Evolutionary conservation across 2,329 filamentous ascomycete genomes (phyloP), one percentile per base, ranked within the genome.

Genomic region (Colletotrichum cereale): DNA sequence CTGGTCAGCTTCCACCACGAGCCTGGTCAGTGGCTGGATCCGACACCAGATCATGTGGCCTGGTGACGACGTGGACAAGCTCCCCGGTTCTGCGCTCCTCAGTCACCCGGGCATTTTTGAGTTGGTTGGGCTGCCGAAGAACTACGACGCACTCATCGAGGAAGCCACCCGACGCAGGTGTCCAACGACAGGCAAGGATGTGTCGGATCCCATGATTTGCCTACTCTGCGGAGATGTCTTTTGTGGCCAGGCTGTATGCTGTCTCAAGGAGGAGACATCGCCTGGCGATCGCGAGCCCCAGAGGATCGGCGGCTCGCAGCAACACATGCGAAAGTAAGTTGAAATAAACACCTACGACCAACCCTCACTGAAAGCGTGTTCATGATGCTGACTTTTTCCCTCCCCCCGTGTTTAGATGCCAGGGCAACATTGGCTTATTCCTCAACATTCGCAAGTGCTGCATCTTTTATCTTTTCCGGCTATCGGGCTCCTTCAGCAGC

Each of bases 401-500:
- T n/a, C n/a, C n/a, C n/a, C n/a, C n/a, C 26, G 57, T 7, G n/a
- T 38, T 36, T 31, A 97, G 94, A 77, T 98, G 96, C 81, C 95
- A 96, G 78, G 90, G 91, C 73, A 95, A 94, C 76, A 91, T 97
- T 58, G 96, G 96, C n/a, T 85, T 98, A 42, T 98, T 97, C 84
- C 92, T 99, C 81, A 97, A 97, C 80, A 96, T 99, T 76, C 93
- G 96, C 75, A 98, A 98, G 84, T 98, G 97, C 84, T 94, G 92
- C 75, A 91, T 97, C 50, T 90, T 97, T 72, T 97, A 97, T 81
- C 85, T 97, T 66, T 95, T 97, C 82, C 90, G 92, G 71, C 86
- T 87, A 40, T 93, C 93, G 57, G 96, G 96, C 48, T 95, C 93
- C 34, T 99, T 93, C 85, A 91, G 92, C 74, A 89, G 92, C 52